These are phyloP conservation scores for Pythium periplocum DNA, from an alignment of 352 stramenopile genomes.

Conservation along the genomic window DNA sequence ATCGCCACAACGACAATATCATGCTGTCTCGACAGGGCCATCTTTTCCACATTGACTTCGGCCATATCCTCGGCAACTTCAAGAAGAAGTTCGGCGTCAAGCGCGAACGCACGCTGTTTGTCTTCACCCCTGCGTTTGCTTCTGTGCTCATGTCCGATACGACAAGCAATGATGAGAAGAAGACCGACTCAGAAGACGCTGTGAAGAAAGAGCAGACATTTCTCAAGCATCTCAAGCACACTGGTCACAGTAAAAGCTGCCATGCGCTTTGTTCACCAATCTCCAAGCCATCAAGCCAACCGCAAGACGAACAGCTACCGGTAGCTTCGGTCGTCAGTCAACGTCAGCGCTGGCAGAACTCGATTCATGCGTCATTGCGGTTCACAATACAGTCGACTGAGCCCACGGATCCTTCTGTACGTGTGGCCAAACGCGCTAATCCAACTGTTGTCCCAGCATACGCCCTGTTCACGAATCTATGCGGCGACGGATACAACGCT, in stretches of 20 bases:
- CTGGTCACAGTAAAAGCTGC: conserved; percentile 20
- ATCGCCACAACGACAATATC: conserved; percentile 59
- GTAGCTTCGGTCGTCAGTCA: background rate
- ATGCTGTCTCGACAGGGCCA: conserved; percentile 30
- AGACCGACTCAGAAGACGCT: conserved; percentile 1
- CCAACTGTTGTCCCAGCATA: conserved; percentile 7
- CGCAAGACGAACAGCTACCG: too few species aligned
- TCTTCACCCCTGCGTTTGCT: conserved; percentile 24
- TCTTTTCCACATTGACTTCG: conserved; percentile 44
- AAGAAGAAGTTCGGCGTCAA: conserved; percentile 28
- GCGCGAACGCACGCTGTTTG: conserved; percentile 23
- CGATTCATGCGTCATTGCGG: conserved; percentile 19
- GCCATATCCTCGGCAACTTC: conserved; percentile 35
- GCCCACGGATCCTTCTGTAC: too few species aligned
- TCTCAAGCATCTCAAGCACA: conserved; percentile 22
- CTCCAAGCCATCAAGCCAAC: background rate
- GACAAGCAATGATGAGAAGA: conserved; percentile 7
- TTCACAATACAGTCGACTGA: conserved; percentile 2
- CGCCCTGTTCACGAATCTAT: conserved; percentile 19
- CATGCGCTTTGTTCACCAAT: conserved; percentile 3
- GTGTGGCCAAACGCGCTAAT: too few species aligned
- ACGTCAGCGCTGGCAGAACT: conserved; percentile 13
- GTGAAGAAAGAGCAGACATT: conserved; percentile 14
- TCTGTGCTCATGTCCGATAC: conserved; percentile 20
- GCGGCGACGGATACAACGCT: conserved; percentile 23